Evolutionary conservation across 768 basidiomycete genomes (phyloP).

Genomic region (Leccinum boreale): DNA sequence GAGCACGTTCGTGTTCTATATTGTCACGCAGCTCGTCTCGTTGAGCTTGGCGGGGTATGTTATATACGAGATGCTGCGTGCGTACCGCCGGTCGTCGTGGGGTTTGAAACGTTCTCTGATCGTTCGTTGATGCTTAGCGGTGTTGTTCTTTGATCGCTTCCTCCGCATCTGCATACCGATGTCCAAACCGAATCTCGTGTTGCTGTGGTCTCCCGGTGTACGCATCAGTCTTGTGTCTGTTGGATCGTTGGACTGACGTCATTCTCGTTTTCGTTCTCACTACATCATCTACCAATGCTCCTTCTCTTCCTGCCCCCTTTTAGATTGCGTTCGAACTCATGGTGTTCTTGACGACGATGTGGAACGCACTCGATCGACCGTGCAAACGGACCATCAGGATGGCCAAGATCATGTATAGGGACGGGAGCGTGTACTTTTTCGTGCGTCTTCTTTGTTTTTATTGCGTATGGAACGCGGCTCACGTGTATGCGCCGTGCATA

Average conservation of each 20-base stretch:
- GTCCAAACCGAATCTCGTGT: slow-evolving; percentile 16
- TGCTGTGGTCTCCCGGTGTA: slow-evolving; percentile 33
- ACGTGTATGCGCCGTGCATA: neutral
- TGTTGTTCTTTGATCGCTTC: slow-evolving; percentile 3
- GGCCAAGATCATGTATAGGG: slow-evolving; percentile 10
- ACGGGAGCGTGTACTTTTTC: slow-evolving; percentile 27
- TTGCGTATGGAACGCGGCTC: neutral
- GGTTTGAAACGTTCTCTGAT: neutral
- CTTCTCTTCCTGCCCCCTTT: neutral
- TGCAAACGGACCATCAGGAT: slow-evolving; percentile 12
- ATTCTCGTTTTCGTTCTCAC: too few species aligned
- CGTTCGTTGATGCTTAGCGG: slow-evolving; percentile 9
- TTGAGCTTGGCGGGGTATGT: slow-evolving; percentile 25
- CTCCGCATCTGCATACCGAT: slow-evolving; percentile 21
- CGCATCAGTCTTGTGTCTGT: neutral
- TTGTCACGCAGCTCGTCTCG: slow-evolving; percentile 28
- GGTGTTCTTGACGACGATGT: slow-evolving; percentile 27
- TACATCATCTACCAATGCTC: too few species aligned
- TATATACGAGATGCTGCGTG: slow-evolving; percentile 24
- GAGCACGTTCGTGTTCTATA: slow-evolving; percentile 28
- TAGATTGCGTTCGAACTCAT: slow-evolving; percentile 31
- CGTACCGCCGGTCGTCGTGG: neutral
- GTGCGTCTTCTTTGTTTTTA: neutral
- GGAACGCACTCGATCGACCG: slow-evolving; percentile 31
- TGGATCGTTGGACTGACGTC: neutral